These are phyloP conservation scores for Decorospora gaudefroyi DNA, from an alignment of 2,329 filamentous ascomycete genomes.

Conservation along the genomic window DNA sequence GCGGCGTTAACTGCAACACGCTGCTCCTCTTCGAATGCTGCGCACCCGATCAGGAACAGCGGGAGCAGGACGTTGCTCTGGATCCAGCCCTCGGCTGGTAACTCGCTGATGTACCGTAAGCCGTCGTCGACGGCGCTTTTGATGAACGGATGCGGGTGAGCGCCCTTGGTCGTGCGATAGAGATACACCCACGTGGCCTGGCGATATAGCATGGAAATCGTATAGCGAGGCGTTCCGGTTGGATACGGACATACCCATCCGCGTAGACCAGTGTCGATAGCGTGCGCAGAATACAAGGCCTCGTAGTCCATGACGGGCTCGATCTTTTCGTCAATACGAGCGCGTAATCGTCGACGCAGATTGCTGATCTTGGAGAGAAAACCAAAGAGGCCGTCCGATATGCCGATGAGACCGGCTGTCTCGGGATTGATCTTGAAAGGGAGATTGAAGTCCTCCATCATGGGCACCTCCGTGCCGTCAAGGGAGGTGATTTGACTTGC, in stretches of 20 bases:
- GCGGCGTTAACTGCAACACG: constrained; percentile 60
- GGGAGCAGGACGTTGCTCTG: constrained; percentile 65
- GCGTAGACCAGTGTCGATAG: constrained; percentile 74
- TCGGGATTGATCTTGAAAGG: constrained; percentile 61
- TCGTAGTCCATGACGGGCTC: constrained; percentile 75
- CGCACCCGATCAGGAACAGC: constrained; percentile 64
- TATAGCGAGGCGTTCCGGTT: constrained; percentile 58
- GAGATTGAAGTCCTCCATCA: constrained; percentile 58
- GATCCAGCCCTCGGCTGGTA: constrained; percentile 60
- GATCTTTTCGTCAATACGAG: constrained; percentile 63
- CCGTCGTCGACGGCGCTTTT: constrained; percentile 63
- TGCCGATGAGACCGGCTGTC: constrained; percentile 70
- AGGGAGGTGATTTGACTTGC: constrained; percentile 62
- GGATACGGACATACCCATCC: constrained; percentile 70
- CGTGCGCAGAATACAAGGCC: constrained; percentile 71
- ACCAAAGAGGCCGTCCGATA: constrained; percentile 79
- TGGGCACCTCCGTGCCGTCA: constrained; percentile 57
- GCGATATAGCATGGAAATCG: constrained; percentile 63
- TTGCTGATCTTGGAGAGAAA: constrained; percentile 79
- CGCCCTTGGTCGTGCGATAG: constrained; percentile 63
- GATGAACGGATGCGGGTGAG: constrained; percentile 60
- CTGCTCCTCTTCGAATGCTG: constrained; percentile 61
- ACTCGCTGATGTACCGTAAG: constrained; percentile 59
- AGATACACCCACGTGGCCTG: constrained; percentile 68
- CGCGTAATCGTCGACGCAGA: constrained; percentile 73